Percentiles rank a stretch among this genome's conserved stretches.
Conservation (phyloP, 1,284 basidiomycete genomes). For the Ganoderma sinense region DNA sequence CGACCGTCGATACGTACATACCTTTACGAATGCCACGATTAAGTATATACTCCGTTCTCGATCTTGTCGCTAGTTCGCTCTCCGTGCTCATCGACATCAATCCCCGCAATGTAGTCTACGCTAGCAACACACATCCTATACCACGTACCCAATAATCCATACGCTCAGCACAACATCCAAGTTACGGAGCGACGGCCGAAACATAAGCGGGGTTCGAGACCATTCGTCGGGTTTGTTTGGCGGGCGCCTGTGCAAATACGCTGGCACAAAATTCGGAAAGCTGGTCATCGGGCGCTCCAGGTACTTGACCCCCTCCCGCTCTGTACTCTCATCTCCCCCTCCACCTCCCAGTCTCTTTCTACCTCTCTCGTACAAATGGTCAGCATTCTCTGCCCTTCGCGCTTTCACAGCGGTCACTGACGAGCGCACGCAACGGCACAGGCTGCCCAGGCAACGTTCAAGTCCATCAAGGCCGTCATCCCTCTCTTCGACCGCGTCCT, state of each 20-base stretch:
- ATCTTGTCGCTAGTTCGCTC: constrained; percentile 6
- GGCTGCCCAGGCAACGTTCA: constrained; percentile 88
- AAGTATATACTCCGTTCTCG: constrained; percentile 10
- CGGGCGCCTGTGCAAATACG: constrained; percentile 12
- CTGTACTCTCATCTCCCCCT: not conserved
- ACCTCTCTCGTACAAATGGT: constrained; percentile 26
- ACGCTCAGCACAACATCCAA: not conserved
- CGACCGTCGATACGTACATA: not conserved
- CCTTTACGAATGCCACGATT: not conserved
- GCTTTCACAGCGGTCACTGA: not conserved
- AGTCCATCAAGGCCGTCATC: constrained; percentile 90
- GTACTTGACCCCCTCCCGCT: constrained; percentile 14
- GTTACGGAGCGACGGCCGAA: not conserved
- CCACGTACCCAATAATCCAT: constrained; percentile 5
- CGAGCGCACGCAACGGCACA: constrained; percentile 34
- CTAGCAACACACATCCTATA: constrained; percentile 35
- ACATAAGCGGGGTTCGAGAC: constrained; percentile 11
- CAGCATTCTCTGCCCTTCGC: not conserved
- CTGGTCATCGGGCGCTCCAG: constrained; percentile 16
- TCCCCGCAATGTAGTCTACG: constrained; percentile 36
- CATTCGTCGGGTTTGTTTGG: constrained; percentile 17
- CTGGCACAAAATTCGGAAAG: constrained; percentile 6
- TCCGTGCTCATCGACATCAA: constrained; percentile 23
- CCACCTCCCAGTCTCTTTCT: not conserved
- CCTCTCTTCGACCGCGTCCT: constrained; percentile 97